Evolutionary conservation across 352 stramenopile species (phyloP).

Genomic region (Pythium utonaiense): DNA sequence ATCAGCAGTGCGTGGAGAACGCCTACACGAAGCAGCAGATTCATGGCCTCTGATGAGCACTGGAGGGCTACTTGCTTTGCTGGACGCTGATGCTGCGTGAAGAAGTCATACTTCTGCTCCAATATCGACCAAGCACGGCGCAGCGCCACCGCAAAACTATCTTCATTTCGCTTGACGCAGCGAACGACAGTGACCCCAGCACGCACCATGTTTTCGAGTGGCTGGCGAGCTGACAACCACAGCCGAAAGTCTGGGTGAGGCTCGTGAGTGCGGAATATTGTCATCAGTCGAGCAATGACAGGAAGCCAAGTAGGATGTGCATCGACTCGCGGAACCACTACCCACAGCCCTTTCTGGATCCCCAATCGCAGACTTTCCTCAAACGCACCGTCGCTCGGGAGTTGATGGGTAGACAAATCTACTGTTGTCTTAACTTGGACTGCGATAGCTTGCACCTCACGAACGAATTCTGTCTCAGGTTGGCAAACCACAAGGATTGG

Average conservation of each 20-base stretch:
- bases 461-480: conserved; percentile 33
- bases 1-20: conserved; percentile 15
- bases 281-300: conserved; percentile 30
- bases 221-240: conserved; percentile 36
- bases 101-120: conserved; percentile 21
- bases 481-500: conserved; percentile 32
- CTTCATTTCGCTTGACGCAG: conserved; percentile 1
- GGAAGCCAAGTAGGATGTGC: conserved; percentile 13
- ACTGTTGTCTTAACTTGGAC: conserved; percentile 31
- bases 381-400: conserved; percentile 24
- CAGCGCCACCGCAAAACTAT: neutral
- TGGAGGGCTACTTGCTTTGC: neutral
- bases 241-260: conserved; percentile 61
- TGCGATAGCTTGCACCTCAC: conserved; percentile 31
- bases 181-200: neutral
- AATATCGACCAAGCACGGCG: neutral
- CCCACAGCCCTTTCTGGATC: conserved; percentile 53
- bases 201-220: neutral
- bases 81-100: conserved; percentile 6
- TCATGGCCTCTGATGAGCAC: neutral
- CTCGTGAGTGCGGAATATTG: conserved; percentile 25
- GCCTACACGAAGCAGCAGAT: conserved; percentile 16
- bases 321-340: conserved; percentile 44
- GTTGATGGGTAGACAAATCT: conserved; percentile 19
- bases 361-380: conserved; percentile 30